Conservation (phyloP, 371 early-diverging fungal species). For the Lichtheimia ramosa region DNA sequence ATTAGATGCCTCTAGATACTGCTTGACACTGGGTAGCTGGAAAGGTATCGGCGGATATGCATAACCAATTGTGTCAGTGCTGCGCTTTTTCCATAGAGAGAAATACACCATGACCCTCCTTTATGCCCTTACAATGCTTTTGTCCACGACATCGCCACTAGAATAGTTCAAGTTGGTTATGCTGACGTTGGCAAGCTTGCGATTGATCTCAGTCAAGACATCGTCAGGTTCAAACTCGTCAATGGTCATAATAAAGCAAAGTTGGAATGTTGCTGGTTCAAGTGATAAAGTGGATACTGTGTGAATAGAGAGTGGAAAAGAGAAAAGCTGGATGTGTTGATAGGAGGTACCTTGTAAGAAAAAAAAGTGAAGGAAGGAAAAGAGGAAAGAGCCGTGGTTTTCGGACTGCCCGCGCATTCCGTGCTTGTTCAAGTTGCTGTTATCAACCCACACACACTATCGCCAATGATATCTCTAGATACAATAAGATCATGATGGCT, state of each 20-base stretch:
- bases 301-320: not conserved
- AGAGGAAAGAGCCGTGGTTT: not conserved
- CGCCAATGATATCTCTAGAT: too few species aligned
- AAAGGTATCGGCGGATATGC: too few species aligned
- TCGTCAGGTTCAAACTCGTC: constrained; percentile 45
- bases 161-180: constrained; percentile 22
- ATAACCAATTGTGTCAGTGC: too few species aligned
- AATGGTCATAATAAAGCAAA: constrained; percentile 26
- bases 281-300: not conserved
- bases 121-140: constrained; percentile 21
- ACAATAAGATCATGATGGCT: too few species aligned
- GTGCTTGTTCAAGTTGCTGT: too few species aligned
- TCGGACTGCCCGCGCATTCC: too few species aligned
- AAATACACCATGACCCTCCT: not conserved
- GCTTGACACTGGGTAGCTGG: constrained; percentile 17
- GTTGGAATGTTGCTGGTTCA: not conserved
- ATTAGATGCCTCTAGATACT: constrained; percentile 4
- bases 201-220: constrained; percentile 35
- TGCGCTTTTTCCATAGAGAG: not conserved
- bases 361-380: constrained; percentile 1
- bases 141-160: constrained; percentile 21
- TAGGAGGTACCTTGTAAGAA: not conserved
- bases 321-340: not conserved
- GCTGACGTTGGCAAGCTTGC: constrained; percentile 42
- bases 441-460: too few species aligned